Evolutionary conservation across 2,329 filamentous ascomycete genomes (phyloP).

Genomic region (Penicillium sp.): DNA sequence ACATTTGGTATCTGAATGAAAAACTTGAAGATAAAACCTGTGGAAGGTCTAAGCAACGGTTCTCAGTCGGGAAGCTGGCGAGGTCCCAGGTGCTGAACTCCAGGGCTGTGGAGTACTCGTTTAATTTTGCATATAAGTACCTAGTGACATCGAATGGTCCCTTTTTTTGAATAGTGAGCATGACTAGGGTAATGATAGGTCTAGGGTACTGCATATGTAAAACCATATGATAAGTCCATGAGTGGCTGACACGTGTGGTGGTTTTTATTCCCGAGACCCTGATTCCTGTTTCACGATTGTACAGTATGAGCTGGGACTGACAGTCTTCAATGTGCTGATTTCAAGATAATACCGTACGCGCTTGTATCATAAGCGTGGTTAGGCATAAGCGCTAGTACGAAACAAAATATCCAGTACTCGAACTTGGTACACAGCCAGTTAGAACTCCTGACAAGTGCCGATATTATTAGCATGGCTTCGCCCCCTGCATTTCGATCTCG

Average conservation of each 20-base stretch:
- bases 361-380: neutral
- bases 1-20: too few species aligned
- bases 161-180: too few species aligned
- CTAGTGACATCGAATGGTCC: too few species aligned
- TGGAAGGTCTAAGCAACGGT: too few species aligned
- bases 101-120: too few species aligned
- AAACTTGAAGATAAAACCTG: too few species aligned
- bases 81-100: too few species aligned
- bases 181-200: too few species aligned
- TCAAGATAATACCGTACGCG: neutral
- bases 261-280: neutral
- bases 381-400: neutral
- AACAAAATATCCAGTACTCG: neutral
- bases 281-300: neutral
- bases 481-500: neutral
- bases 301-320: neutral
- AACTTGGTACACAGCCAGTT: neutral
- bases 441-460: neutral
- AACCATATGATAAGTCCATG: too few species aligned
- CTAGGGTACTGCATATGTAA: too few species aligned
- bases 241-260: neutral
- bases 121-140: too few species aligned
- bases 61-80: too few species aligned
- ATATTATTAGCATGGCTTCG: neutral
- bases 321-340: neutral